Base-by-base conservation (phyloP, 257 asterid species). In the Cruciata laevipes region DNA sequence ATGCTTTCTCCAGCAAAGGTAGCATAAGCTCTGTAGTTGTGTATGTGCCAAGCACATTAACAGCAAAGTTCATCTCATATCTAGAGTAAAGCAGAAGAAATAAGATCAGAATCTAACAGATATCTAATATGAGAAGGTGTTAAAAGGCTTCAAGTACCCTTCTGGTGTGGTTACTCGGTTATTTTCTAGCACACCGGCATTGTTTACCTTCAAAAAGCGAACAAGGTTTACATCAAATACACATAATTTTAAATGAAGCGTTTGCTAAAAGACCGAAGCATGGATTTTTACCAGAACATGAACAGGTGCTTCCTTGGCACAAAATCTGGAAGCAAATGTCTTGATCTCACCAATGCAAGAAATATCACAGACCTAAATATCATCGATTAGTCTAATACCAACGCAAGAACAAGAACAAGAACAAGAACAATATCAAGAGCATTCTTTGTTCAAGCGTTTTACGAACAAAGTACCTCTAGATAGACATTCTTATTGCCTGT, bases 141-240 rank as follows among this genome's bases (percentile, higher is more conserved):
- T 27, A 25, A 27, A 59, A 13, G 64, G 40, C 27, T 8, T 18
- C 16, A 69, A 80, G 33, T 85, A 93, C 99, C 97, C 97, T 83
- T 93, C 97, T 23, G 88, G 68, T 44, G 96, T 90, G 66, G 69
- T 77, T 13, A 61, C 55, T 38, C 92, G 89, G 27, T 57, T 69
- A 63, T 78, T 82, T 78, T 90, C 96, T n/a, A 93, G 86, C 73
- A 86, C 1, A 65, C 97, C 99, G 24, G 99, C 99, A 76, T 93
- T 93, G 79, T 93, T 93, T 5, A 93, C 97, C 99, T 93, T 65
- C 32, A 74, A 11, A 51, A 61, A 78, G 51, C 24, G 68, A 75
- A 65, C 20, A 47, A 23, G 11, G 17, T 42, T 42, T 3, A 31
- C 14, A 57, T 67, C 30, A 76, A 30, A 63, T 6, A 27, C n/a